Conservation (phyloP, 768 basidiomycete species). For the Tubosaeta sp. region DNA sequence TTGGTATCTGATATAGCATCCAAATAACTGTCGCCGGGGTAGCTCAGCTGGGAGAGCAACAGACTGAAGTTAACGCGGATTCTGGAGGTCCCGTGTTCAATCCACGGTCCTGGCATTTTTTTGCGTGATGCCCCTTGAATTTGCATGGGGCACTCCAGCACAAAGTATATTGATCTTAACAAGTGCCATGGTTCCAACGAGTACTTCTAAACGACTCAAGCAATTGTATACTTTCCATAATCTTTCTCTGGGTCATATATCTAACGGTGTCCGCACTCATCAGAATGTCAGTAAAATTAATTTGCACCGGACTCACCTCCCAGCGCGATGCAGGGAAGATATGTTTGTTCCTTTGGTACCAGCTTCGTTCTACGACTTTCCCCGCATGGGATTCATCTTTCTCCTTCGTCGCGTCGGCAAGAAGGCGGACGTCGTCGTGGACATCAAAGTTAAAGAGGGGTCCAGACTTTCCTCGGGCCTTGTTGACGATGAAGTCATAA, state of each 20-base stretch:
- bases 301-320: slow-evolving; percentile 65
- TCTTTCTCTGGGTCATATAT: slow-evolving; percentile 93
- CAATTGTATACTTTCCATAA: slow-evolving; percentile 89
- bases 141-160: neutral
- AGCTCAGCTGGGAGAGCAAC: slow-evolving; percentile 76
- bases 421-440: slow-evolving; percentile 93
- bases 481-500: slow-evolving; percentile 98
- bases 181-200: neutral
- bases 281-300: neutral
- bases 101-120: slow-evolving; percentile 66
- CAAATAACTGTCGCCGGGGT: slow-evolving; percentile 41
- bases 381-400: slow-evolving; percentile 99
- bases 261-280: slow-evolving; percentile 31
- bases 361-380: slow-evolving; percentile 95
- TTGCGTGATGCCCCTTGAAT: neutral
- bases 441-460: slow-evolving; percentile 99
- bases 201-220: slow-evolving; percentile 26
- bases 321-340: slow-evolving; percentile 96
- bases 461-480: slow-evolving; percentile 96
- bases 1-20: too few species aligned
- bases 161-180: neutral
- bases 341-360: slow-evolving; percentile 95
- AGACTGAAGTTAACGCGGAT: slow-evolving; percentile 52
- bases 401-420: slow-evolving; percentile 92
- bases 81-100: slow-evolving; percentile 80